A percentile compares a stretch with the other conserved stretches of the same genome.
Evolutionary conservation across 2,329 filamentous ascomycete genomes (phyloP).

Genomic region (Alternaria metachromatica): DNA sequence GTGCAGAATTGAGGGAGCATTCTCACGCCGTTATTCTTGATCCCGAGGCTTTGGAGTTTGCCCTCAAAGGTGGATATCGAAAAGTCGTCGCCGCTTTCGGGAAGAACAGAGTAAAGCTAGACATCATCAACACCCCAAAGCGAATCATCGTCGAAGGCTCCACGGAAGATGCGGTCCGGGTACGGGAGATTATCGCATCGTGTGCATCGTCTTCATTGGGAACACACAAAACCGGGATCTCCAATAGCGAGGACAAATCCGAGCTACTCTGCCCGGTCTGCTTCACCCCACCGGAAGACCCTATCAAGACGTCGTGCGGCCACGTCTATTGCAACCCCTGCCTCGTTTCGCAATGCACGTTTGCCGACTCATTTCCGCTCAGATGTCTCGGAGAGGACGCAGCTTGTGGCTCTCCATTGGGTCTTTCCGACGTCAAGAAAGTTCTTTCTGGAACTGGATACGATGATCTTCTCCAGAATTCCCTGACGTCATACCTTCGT

Average conservation of each 20-base stretch:
- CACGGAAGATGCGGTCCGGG: conserved; percentile 2
- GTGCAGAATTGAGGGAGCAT: conserved; percentile 3
- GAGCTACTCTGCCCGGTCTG: conserved; percentile 5
- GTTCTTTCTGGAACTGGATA: not conserved
- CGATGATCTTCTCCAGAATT: not conserved
- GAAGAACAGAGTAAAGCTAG: conserved; percentile 23
- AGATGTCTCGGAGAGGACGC: not conserved
- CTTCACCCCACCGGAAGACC: not conserved
- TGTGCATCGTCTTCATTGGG: not conserved
- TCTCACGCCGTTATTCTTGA: conserved; percentile 14
- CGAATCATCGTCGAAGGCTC: conserved; percentile 22
- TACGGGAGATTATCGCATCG: conserved; percentile 11
- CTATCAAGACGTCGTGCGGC: not conserved
- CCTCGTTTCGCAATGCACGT: not conserved
- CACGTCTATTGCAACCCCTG: not conserved
- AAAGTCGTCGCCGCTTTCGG: conserved; percentile 17
- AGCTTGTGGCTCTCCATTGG: not conserved
- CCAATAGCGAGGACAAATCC: conserved; percentile 3
- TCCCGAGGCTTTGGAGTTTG: conserved; percentile 2
- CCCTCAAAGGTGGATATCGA: conserved; percentile 22
- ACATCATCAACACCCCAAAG: conserved; percentile 22
- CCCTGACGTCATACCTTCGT: not conserved
- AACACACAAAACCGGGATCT: not conserved
- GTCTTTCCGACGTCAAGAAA: not conserved
- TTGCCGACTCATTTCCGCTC: not conserved